Evolutionary conservation across 2,329 filamentous ascomycete genomes (phyloP), one percentile per base, ranked within the genome.

Genomic region (Neophaeococcomyces aloes): DNA sequence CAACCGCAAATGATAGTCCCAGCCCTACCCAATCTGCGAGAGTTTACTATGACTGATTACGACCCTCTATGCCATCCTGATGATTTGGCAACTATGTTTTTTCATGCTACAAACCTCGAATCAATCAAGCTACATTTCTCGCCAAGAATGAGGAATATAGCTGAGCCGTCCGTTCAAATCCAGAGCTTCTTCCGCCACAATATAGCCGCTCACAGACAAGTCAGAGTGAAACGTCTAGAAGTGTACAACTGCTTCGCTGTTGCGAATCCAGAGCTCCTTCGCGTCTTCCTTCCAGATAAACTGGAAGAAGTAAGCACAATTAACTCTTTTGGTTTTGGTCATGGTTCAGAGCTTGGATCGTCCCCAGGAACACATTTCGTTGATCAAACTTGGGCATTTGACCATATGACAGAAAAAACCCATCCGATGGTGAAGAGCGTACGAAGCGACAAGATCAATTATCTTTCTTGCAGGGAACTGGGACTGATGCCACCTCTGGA

Each of bases 41-140:
- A 61, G 3, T 62, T 81, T 29, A 70, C 71, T 41, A 65, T 76
- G 21, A 72, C 72, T 47, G 69, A 79, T 49, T 76, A 79, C 41
- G 77, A 81, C 44, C 77, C 77, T 1, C 64, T 80, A 7, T 80
- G 76, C 59, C 78, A 78, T 52, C 75, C 75, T 0, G 77, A 81
- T 57, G 76, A 79, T 51, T 69, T 80, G 7, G 75, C 74, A 11
- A 62, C 72, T 17, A 59, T 80, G 11, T 59, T 80, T 5, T 58
- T 67, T 11, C 63, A 69, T n/a, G 71, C 72, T 3, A 69, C 65
- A 48, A 73, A 72, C 41, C 60, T 81, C 3, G 62, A 68, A 31
- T 71, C 74, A 25, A 58, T 81, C 6, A 71, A 65, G 42, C 48
- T 80, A 47, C 75, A 80, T 53, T 81, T 75, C 68, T 76, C 68